Base-by-base conservation (phyloP, 1,284 basidiomycete genomes). In the Irpex lacteus region DNA sequence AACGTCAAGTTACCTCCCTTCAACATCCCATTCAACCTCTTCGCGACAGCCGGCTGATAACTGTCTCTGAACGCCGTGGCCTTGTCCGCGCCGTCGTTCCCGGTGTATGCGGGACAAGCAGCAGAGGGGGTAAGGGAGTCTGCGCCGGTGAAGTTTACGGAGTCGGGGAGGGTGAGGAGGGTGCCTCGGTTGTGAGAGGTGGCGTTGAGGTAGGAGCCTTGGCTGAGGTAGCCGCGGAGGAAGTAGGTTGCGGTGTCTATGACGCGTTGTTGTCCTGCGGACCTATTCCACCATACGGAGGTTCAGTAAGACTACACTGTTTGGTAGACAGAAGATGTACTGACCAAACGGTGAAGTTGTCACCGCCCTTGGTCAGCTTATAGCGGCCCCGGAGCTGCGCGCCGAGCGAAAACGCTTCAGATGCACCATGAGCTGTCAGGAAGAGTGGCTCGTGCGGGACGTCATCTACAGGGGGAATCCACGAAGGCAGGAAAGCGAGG, bases 331-430 rank as follows among this genome's bases (percentile, higher is more conserved):
- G 21, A 55, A 26, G 18, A 65, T 44, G 50, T 18, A 50, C 70
- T 15, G 62, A 81, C 80, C 80, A 82, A 7, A 79, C 74, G 0
- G 80, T 82, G 44, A 81, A 70, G 60, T 80, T 80, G 3, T 71
- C 69, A 4, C 80, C 79, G 4, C 79, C 79, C 11, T 69, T 69
- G 1, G 80, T 81, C 52, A 82, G 72, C 15, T 71, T 68, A 65
- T 81, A 81, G 19, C 73, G 72, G 61, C 80, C 76, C 40, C 80
- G 66, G 36, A 81, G 68, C 9, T 78, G 68, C 0, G 77, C 77
- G 2, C 80, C 80, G 13, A 81, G 72, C 5, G 65, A 62, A 63
- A 82, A 81, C 1, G 79, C 73, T 65, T 82, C 80, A 11, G 66
- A 62, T 0, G 78, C 75, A 32, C 80, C 80, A 2, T 77, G 77